Base-by-base conservation (phyloP, 1,139 yeast species). In the Candida albicans region DNA sequence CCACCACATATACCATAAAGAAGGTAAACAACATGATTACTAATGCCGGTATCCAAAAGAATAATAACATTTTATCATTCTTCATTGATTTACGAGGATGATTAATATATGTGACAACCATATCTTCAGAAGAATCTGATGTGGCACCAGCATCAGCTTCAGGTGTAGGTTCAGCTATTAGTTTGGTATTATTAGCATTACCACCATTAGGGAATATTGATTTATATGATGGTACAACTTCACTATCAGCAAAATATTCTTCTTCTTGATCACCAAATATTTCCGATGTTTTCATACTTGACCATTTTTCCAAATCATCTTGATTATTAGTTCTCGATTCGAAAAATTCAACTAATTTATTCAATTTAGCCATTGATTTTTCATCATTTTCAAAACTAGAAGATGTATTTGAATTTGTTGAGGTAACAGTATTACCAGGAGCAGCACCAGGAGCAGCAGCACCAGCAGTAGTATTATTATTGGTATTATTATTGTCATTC, bases 31-130 rank as follows among this genome's bases (percentile, higher is more conserved):
- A 52, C 13, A 82, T 71, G 37, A 75, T 50, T 26, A 85, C 56
- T 62, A 86, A 70, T 30, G 82, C 70, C 3, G 95, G 95, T 48
- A 86, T 65, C 98, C 98, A 90, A 75, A 90, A 90, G 59, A 89
- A 87, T 46, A 89, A 68, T 54, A 90, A 71, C 89, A 89, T 86
- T 56, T 82, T 86, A 62, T 90, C 98, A 56, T 89, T 86, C 54
- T 81, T 82, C 51, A 87, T 81, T 30, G 84, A 78, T 59, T 84
- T 84, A 40, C 84, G 68, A 7, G 77, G 75, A 57, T 79, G 81
- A 56, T 78, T 76, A 53, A 81, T 76, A 54, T 78, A 79, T 25
- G 79, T 68, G 40, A 77, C 70, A 32, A 80, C 76, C 62, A 79
- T 68, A 47, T 76, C 80, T 47, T 75, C 79, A 2, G 79, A 63